A percentile compares a stretch with the other conserved stretches of the same genome.
These are phyloP conservation scores for Cladophialophora bantiana DNA, from an alignment of 2,329 filamentous ascomycete genomes.

Conservation along the genomic window DNA sequence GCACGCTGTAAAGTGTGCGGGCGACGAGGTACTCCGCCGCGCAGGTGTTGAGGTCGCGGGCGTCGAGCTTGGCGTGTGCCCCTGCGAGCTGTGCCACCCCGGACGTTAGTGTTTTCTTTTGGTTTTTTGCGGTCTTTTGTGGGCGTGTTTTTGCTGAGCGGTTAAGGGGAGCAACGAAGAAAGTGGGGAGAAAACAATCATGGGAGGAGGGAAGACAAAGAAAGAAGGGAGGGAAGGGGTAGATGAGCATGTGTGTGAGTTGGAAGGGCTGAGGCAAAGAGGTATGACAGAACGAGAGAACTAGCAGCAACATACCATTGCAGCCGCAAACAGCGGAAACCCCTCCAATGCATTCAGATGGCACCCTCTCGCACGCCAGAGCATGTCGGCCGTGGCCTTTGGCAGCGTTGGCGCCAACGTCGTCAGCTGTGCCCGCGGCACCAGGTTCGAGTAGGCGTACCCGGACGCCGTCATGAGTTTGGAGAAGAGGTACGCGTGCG, in stretches of 20 bases:
- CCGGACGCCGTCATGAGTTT: constrained; percentile 45
- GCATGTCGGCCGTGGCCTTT: constrained; percentile 36
- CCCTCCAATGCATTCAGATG: constrained; percentile 48
- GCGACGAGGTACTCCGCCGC: constrained; percentile 46
- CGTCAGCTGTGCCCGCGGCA: constrained; percentile 46
- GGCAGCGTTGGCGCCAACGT: constrained; percentile 43
- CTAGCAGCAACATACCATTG: constrained; percentile 41
- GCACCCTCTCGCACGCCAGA: constrained; percentile 44
- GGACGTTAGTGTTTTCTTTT: not conserved
- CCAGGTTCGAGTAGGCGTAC: constrained; percentile 43
- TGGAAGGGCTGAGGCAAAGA: not conserved
- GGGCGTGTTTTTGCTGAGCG: too few species aligned
- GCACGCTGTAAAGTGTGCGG: constrained; percentile 45
- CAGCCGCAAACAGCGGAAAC: constrained; percentile 47
- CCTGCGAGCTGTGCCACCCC: constrained; percentile 41
- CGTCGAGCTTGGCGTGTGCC: constrained; percentile 45
- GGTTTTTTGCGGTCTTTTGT: not conserved
- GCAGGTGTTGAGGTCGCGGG: constrained; percentile 45
- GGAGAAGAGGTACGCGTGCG: constrained; percentile 44
- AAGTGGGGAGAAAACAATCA: not conserved
- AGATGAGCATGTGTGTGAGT: too few species aligned
- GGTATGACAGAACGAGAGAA: not conserved
- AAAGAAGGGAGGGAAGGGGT: not conserved
- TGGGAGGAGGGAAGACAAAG: not conserved
- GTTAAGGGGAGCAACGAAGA: not conserved